Evolutionary conservation across 2,329 filamentous ascomycete genomes (phyloP).

Genomic region (Arthrobotrys conoides): DNA sequence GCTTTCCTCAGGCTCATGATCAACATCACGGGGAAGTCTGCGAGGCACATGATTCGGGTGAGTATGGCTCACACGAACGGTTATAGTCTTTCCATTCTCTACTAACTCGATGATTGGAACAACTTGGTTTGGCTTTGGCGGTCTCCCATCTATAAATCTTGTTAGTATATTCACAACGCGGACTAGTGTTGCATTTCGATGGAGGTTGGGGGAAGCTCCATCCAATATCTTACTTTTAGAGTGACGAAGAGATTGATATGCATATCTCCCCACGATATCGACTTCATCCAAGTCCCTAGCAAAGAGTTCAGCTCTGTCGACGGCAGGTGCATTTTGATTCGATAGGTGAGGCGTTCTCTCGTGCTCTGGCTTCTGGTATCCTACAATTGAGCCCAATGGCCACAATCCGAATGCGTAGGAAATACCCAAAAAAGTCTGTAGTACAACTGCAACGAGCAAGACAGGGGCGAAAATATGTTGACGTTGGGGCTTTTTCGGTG

Average conservation of each 20-base stretch:
- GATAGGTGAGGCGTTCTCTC: too few species aligned
- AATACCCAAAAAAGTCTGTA: too few species aligned
- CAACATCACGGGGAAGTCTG: conserved; percentile 6
- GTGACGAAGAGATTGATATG: conserved; percentile 8
- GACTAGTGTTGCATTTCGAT: conserved; percentile 2
- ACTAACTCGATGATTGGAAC: conserved; percentile 30
- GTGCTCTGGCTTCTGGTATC: too few species aligned
- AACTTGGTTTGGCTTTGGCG: conserved; percentile 13
- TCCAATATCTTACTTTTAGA: conserved; percentile 11
- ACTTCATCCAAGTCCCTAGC: neutral
- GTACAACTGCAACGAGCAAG: too few species aligned
- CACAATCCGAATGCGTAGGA: too few species aligned
- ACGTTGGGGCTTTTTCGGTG: neutral
- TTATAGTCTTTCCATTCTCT: conserved; percentile 25
- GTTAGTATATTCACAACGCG: conserved; percentile 23
- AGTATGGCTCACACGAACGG: conserved; percentile 39
- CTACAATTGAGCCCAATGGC: too few species aligned
- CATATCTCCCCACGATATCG: neutral
- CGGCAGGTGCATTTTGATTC: too few species aligned
- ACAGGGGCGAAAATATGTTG: too few species aligned
- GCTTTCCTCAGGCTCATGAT: conserved; percentile 8
- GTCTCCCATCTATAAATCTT: conserved; percentile 1
- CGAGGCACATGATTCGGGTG: conserved; percentile 27
- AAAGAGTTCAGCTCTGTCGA: neutral
- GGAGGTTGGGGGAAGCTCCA: neutral